Base-by-base conservation (phyloP, 495 filamentous ascomycete genomes). In the Penicillium pulvis region DNA sequence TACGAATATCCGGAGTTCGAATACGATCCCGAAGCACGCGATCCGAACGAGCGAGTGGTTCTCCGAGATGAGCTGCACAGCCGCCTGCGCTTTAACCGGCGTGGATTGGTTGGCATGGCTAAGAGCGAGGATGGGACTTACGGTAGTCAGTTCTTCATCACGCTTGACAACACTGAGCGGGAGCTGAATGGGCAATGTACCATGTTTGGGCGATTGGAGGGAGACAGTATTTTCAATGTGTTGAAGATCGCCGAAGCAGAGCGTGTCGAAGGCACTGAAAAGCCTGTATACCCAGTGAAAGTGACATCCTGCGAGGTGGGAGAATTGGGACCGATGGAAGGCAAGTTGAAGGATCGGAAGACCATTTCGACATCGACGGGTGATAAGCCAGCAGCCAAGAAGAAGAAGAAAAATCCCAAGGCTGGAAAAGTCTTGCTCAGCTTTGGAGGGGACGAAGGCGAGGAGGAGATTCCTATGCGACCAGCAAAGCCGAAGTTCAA, bases 71-170 rank as follows among this genome's bases (percentile, higher is more conserved):
- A 99, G 69, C 86, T 97, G 54, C 93, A 98, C 77, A 89, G 86
- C 62, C 83, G 94, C 9, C 73, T 99, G 48, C 94, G 93, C 66
- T 98, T 91, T 80, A 99, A 96, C 62, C 83, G 94, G 55, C 83
- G 94, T 46, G 94, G 94, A 2, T 73, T 97, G 60, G 72, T 99
- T 58, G 94, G 92, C 11, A 83, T 98, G 93, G 94, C 95, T 10
- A 88, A 89, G 61, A 84, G 93, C 61, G 79, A 79, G 63, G 81
- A 83, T 60, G 80, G 81, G 14, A 87, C 87, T 30, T 96, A 97
- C 74, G 89, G 90, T 43, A 95, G 91, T 72, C 94, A 99, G 77
- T 98, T 98, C 78, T 99, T 99, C 74, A 83, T 99, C 53, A 97
- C 94, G 2, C 78, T 99, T 45, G 87, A 77, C 49, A 87, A 81